Evolutionary conservation across 2,329 filamentous ascomycete genomes (phyloP).

Genomic region (Teratosphaeria nubilosa): DNA sequence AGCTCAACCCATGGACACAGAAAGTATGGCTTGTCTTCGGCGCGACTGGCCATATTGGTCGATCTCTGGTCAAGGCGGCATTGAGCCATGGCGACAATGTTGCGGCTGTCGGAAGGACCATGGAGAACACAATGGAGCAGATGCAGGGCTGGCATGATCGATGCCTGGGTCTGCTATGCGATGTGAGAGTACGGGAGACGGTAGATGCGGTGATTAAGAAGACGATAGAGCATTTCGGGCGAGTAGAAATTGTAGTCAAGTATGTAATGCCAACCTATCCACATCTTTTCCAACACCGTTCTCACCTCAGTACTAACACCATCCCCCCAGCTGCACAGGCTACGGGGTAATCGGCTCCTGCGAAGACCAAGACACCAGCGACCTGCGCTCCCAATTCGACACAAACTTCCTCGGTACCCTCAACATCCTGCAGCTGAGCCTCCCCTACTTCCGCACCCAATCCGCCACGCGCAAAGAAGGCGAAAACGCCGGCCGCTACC

Average conservation of each 20-base stretch:
- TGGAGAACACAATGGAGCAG: slow-evolving; percentile 61
- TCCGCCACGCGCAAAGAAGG: slow-evolving; percentile 25
- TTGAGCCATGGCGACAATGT: slow-evolving; percentile 52
- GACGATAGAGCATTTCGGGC: slow-evolving; percentile 59
- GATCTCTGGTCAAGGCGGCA: slow-evolving; percentile 74
- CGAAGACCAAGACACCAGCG: slow-evolving; percentile 93
- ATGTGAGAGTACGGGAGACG: slow-evolving; percentile 73
- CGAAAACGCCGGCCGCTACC: slow-evolving; percentile 56
- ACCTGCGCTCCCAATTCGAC: slow-evolving; percentile 91
- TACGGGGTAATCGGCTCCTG: slow-evolving; percentile 93
- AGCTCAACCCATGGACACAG: slow-evolving; percentile 55
- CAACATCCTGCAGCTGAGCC: slow-evolving; percentile 79
- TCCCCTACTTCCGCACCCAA: slow-evolving; percentile 78
- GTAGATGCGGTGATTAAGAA: slow-evolving; percentile 61
- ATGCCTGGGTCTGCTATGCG: slow-evolving; percentile 75
- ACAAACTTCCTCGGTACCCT: slow-evolving; percentile 95
- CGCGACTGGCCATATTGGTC: slow-evolving; percentile 93
- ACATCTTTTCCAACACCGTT: not conserved
- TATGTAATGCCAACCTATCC: slow-evolving; percentile 14
- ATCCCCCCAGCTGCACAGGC: slow-evolving; percentile 56
- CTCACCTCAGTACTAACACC: not conserved
- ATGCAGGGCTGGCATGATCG: slow-evolving; percentile 63
- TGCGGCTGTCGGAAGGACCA: slow-evolving; percentile 71
- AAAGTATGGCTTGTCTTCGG: slow-evolving; percentile 95
- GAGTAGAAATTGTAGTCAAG: slow-evolving; percentile 82